A percentile compares a stretch with the other conserved stretches of the same genome.
phyloP scores from a whole-genome alignment of 2,329 filamentous ascomycete genomes.

The Hypoxylon sp. region DNA sequence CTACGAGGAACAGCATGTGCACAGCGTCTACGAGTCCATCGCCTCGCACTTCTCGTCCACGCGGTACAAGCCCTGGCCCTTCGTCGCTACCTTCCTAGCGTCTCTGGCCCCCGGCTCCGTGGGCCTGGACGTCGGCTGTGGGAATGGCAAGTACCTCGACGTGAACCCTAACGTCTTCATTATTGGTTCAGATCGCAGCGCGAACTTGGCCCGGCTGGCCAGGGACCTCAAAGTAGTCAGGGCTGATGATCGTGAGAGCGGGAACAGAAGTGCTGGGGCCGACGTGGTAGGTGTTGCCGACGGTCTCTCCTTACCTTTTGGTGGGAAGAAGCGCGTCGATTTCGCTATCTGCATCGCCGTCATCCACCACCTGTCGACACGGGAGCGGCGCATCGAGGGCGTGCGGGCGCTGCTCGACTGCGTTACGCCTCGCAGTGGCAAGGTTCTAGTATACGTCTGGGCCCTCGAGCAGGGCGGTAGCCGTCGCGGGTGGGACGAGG shows the following conservation, averaged over 20 bases:
- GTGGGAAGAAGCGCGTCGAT: slow-evolving; percentile 64
- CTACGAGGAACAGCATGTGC: slow-evolving; percentile 91
- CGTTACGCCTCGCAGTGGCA: slow-evolving; percentile 66
- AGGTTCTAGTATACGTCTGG: slow-evolving; percentile 91
- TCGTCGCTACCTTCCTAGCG: slow-evolving; percentile 83
- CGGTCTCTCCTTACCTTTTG: slow-evolving; percentile 85
- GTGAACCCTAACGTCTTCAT: slow-evolving; percentile 84
- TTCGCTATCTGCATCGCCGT: slow-evolving; percentile 96
- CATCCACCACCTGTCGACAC: slow-evolving; percentile 90
- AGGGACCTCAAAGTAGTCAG: slow-evolving; percentile 50
- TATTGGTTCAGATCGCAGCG: slow-evolving; percentile 85
- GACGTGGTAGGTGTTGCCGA: slow-evolving; percentile 78
- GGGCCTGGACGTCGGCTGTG: slow-evolving; percentile 92
- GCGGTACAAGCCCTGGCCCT: slow-evolving; percentile 88
- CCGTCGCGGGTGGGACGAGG: slow-evolving; percentile 88
- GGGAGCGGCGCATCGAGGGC: slow-evolving; percentile 76
- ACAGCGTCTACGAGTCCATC: slow-evolving; percentile 90
- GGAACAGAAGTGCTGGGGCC: slow-evolving; percentile 2
- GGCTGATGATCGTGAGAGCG: slow-evolving; percentile 72
- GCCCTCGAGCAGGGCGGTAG: slow-evolving; percentile 91
- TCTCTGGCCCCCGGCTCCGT: slow-evolving; percentile 76
- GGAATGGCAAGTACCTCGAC: slow-evolving; percentile 93
- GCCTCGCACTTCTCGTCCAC: slow-evolving; percentile 87
- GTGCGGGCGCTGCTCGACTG: slow-evolving; percentile 78
- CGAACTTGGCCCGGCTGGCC: slow-evolving; percentile 66